Base-by-base conservation (phyloP, 2,329 filamentous ascomycete genomes). In the Aureobasidium sp. region DNA sequence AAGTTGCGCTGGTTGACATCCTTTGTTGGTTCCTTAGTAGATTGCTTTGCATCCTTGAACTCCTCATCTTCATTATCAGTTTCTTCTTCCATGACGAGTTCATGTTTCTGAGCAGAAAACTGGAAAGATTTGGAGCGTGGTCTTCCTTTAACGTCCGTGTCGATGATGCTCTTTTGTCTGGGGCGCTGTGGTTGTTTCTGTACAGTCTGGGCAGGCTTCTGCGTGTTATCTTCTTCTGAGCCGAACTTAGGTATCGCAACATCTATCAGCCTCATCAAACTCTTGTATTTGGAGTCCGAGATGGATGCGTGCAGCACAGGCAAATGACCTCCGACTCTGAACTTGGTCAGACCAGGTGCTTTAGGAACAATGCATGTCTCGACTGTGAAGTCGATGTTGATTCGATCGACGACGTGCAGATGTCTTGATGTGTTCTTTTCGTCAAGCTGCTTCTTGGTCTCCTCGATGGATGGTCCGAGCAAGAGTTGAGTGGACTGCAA, bases 301-400 rank as follows among this genome's bases (percentile, higher is more conserved):
- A 95, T 87, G 0, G 89, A 90, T 12, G 90, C 94, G 73, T 97
- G 93, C 1, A 99, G 81, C 58, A 97, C 87, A 0, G 95, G 94
- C 59, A 99, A 80, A 68, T 95, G 91, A 1, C 94, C 94, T 1
- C 91, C 95, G 37, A 99, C 85, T 64, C 90, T 88, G 67, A 97
- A 87, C 70, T 94, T 94, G 15, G 94, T 95, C 53, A 99, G 79
- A 66, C 97, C 95, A 0, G 93, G 89, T 0, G 91, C 91, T 72
- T 97, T 97, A 0, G 94, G 94, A n/a, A 99, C 79, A 67, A 99
- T 99, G 8, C 92, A 99, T 22, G 89, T 88, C 72, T 97, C 92
- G n/a, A 99, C 85, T 12, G 91, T 86, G 72, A 99, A 97, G 73
- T 97, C 90, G 68, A 99, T 89, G 68, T 96, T 99, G 78, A 99